A percentile compares a stretch with the other conserved stretches of the same genome.
These are phyloP conservation scores for Sporormia fimetaria DNA, from an alignment of 495 filamentous ascomycete genomes.

Conservation along the genomic window DNA sequence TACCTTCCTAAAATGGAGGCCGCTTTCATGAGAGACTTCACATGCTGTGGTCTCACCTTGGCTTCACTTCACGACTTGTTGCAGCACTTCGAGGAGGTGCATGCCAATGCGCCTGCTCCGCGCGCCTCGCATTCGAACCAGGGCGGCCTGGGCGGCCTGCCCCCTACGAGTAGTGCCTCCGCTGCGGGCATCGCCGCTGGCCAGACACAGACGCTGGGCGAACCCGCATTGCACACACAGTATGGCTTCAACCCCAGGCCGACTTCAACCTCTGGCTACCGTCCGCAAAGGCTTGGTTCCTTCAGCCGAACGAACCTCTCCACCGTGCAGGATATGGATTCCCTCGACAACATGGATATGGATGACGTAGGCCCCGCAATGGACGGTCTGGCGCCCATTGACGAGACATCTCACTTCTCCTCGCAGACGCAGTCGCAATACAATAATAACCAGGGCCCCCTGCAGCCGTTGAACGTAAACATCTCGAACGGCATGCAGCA, in stretches of 20 bases:
- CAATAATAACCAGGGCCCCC: constrained; percentile 52
- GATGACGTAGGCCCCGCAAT: constrained; percentile 64
- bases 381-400: constrained; percentile 41
- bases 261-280: constrained; percentile 3
- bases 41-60: constrained; percentile 77
- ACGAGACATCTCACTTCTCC: constrained; percentile 36
- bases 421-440: constrained; percentile 49
- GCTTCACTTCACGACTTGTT: constrained; percentile 87
- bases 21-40: constrained; percentile 91
- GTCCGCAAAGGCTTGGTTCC: constrained; percentile 26
- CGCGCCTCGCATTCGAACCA: constrained; percentile 46
- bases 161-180: constrained; percentile 37
- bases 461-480: constrained; percentile 61
- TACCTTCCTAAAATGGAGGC: constrained; percentile 97
- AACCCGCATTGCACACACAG: constrained; percentile 21
- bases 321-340: constrained; percentile 61
- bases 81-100: constrained; percentile 91
- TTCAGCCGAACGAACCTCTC: constrained; percentile 30
- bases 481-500: constrained; percentile 47
- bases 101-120: constrained; percentile 54
- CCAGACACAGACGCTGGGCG: constrained; percentile 36
- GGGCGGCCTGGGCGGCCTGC: constrained; percentile 29
- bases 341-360: constrained; percentile 93
- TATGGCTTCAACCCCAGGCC: constrained; percentile 18
- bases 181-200: constrained; percentile 5